A percentile compares a stretch with the other conserved stretches of the same genome.
Conservation (phyloP, 1,284 basidiomycete genomes). For the Sporisorium sorghi region DNA sequence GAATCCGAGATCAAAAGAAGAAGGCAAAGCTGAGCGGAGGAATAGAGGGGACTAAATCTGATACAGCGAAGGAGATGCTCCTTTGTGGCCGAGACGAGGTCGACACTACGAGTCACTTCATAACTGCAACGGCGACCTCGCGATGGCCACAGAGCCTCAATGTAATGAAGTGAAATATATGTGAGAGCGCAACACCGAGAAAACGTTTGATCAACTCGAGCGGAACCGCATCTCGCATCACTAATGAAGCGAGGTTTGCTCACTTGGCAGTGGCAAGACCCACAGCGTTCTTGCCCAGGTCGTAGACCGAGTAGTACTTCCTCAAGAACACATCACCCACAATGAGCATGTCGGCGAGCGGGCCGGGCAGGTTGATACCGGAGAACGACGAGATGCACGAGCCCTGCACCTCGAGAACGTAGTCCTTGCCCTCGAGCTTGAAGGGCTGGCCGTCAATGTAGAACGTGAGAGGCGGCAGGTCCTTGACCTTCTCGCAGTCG, state of each 20-base stretch:
- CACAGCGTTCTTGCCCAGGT: conserved; percentile 83
- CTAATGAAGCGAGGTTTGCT: conserved; percentile 43
- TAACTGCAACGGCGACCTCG: neutral
- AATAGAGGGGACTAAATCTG: neutral
- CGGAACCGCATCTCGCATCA: neutral
- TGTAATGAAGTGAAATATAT: neutral
- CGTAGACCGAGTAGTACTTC: conserved; percentile 94
- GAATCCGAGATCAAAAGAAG: conserved; percentile 7
- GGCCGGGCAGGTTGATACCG: conserved; percentile 89
- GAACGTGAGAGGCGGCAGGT: conserved; percentile 88
- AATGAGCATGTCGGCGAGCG: conserved; percentile 90
- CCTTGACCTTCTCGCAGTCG: conserved; percentile 85
- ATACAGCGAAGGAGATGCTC: neutral
- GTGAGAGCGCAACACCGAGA: neutral
- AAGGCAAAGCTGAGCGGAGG: neutral
- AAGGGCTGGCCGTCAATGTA: conserved; percentile 74
- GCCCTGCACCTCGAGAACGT: conserved; percentile 86
- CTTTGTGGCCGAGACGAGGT: neutral
- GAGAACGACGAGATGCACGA: conserved; percentile 96
- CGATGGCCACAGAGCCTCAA: neutral
- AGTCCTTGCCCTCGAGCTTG: conserved; percentile 84
- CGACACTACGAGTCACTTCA: neutral
- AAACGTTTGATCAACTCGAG: neutral
- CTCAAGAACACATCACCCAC: conserved; percentile 76
- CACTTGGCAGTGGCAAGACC: conserved; percentile 79